Evolutionary conservation across 768 basidiomycete species (phyloP), one percentile per base, ranked within the genome.

Genomic region (Suillus ampliporus): DNA sequence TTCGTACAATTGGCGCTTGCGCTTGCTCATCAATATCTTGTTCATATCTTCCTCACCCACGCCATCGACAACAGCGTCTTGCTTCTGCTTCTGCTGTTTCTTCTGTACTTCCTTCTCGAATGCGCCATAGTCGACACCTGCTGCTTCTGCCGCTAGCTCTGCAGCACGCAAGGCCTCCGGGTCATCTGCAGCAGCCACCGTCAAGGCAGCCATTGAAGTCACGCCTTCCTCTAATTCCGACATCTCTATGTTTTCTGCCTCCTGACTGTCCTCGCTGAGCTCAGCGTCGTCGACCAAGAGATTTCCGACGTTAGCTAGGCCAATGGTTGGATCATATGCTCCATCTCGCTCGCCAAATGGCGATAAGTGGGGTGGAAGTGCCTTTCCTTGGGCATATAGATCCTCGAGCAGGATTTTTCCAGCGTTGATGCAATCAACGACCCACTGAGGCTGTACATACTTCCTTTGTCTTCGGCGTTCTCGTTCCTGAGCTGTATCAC

Each of bases 21-120:
- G 94, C 77, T 94, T 95, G 80, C 93, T 97, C 89, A 97, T 89
- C 87, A 98, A 84, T 89, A 98, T 97, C 84, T 96, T 97, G 77
- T 92, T 90, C 91, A 97, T 93, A 72, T 96, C 91, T 69, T 87
- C 82, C 73, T 95, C 93, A 21, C 69, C 51, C 66, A 68, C 37
- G 65, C 64, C 52, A 41, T 78, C 76, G 65, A 79, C 79, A 65
- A 69, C 66, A 67, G 76, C 75, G 65, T 75, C 78, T 13, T 68
- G 72, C 59, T 64, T 68, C 1, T 67, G 35, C 43, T 67, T 60
- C 48, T 65, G 71, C 67, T 75, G 78, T 38, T 83, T 82, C 72
- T 89, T 89, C 67, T 81, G 84, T 56, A 94, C 84, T 70, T 89
- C 85, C 68, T 88, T 88, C 74, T 91, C 89, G 74, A 97, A 97